phyloP scores from a whole-genome alignment of 1,139 yeast genomes.

The Yamadazyma trypodendri region DNA sequence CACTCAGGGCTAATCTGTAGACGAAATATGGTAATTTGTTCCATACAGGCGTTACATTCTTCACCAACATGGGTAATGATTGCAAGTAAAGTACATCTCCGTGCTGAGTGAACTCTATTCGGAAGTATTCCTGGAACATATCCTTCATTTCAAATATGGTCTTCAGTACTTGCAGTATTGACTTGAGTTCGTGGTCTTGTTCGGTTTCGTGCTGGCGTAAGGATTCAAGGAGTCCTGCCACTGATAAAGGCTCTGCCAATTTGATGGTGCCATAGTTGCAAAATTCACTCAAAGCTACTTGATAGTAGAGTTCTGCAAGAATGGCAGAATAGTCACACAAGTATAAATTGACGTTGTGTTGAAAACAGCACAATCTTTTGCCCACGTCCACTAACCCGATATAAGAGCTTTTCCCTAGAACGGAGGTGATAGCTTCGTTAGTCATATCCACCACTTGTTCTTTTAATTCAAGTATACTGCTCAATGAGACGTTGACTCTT shows the following conservation, averaged over 20 bases:
- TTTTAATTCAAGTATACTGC: slow-evolving; percentile 58
- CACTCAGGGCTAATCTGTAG: slow-evolving; percentile 54
- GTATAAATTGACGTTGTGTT: slow-evolving; percentile 73
- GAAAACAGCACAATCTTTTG: slow-evolving; percentile 75
- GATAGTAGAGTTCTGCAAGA: slow-evolving; percentile 73
- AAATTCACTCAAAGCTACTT: slow-evolving; percentile 73
- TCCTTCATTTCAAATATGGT: slow-evolving; percentile 53
- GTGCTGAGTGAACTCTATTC: slow-evolving; percentile 40
- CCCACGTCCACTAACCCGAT: slow-evolving; percentile 80
- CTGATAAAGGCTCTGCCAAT: slow-evolving; percentile 34
- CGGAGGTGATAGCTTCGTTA: slow-evolving; percentile 57
- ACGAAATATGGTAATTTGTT: slow-evolving; percentile 67
- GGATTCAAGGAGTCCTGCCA: slow-evolving; percentile 8
- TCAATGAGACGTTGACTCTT: slow-evolving; percentile 43
- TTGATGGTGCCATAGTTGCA: slow-evolving; percentile 73
- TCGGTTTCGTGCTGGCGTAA: background rate
- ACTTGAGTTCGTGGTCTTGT: background rate
- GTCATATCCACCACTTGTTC: slow-evolving; percentile 46
- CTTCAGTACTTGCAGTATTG: slow-evolving; percentile 16
- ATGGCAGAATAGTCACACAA: slow-evolving; percentile 79
- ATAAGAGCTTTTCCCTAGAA: slow-evolving; percentile 68
- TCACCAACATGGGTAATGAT: slow-evolving; percentile 67
- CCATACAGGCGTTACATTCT: slow-evolving; percentile 60
- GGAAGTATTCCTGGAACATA: slow-evolving; percentile 82
- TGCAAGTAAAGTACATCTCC: slow-evolving; percentile 32